Conservation (phyloP, 768 basidiomycete genomes). For the Russula compacta region DNA sequence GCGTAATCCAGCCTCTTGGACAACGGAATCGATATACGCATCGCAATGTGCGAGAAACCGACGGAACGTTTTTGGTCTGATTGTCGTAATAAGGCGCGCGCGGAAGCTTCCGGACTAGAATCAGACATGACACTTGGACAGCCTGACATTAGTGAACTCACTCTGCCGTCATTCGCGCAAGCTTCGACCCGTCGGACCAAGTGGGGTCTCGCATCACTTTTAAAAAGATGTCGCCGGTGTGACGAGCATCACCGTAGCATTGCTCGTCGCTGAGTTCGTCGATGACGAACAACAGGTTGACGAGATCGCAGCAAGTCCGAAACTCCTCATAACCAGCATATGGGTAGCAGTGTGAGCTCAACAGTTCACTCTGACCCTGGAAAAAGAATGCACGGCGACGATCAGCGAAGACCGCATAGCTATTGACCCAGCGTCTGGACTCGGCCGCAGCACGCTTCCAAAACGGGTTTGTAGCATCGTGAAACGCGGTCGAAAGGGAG, state of each 20-base stretch:
- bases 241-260: constrained; percentile 43
- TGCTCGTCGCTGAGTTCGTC: constrained; percentile 67
- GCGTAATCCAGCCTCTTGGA: constrained; percentile 52
- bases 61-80: constrained; percentile 38
- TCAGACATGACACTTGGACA: neutral
- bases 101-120: constrained; percentile 37
- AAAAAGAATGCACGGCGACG: constrained; percentile 56
- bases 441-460: constrained; percentile 47
- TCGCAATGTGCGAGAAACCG: constrained; percentile 47
- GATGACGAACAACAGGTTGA: constrained; percentile 56
- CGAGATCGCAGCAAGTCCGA: constrained; percentile 53
- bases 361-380: constrained; percentile 50
- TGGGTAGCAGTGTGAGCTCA: constrained; percentile 53
- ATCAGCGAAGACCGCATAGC: constrained; percentile 49
- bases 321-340: constrained; percentile 50
- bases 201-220: constrained; percentile 42
- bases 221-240: constrained; percentile 44
- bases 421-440: constrained; percentile 54
- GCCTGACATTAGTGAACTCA: constrained; percentile 26
- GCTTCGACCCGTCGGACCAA: constrained; percentile 47
- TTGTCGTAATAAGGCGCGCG: constrained; percentile 33
- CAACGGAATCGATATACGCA: constrained; percentile 49
- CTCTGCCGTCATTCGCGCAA: constrained; percentile 56
- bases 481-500: constrained; percentile 32
- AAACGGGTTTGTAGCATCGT: constrained; percentile 46